Conservation (phyloP, 2,329 filamentous ascomycete genomes). For the Sporothrix humicola region DNA sequence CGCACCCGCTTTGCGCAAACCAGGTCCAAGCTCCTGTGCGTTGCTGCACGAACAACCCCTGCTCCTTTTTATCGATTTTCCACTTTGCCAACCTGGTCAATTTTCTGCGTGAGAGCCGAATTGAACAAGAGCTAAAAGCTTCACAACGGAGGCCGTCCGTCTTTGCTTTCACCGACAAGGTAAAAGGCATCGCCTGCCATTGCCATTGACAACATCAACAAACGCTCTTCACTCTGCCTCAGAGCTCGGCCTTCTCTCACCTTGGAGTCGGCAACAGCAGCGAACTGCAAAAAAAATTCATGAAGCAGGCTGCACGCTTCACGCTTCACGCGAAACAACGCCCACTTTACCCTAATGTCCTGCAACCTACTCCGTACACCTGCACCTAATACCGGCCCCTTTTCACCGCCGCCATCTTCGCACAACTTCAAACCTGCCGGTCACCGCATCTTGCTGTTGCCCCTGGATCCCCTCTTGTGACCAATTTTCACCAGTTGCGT, state of each 20-base stretch:
- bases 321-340: not conserved
- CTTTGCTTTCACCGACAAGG: constrained; percentile 16
- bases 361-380: not conserved
- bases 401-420: constrained; percentile 32
- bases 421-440: constrained; percentile 24
- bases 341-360: not conserved
- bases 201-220: constrained; percentile 11
- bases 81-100: constrained; percentile 14
- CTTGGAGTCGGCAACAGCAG: not conserved
- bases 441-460: constrained; percentile 33
- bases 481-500: not conserved
- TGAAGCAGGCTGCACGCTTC: constrained; percentile 4
- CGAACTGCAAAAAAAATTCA: not conserved
- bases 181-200: not conserved
- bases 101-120: constrained; percentile 20
- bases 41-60: constrained; percentile 23
- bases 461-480: constrained; percentile 3
- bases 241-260: not conserved
- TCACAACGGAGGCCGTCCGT: constrained; percentile 18
- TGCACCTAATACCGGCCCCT: constrained; percentile 22
- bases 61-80: constrained; percentile 11
- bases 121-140: constrained; percentile 8
- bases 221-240: not conserved
- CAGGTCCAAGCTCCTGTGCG: constrained; percentile 27
- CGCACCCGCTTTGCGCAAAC: constrained; percentile 11